A percentile compares a stretch with the other conserved stretches of the same genome.
phyloP scores from a whole-genome alignment of 257 asterid genomes.

The Dorcoceras hygrometricum region DNA sequence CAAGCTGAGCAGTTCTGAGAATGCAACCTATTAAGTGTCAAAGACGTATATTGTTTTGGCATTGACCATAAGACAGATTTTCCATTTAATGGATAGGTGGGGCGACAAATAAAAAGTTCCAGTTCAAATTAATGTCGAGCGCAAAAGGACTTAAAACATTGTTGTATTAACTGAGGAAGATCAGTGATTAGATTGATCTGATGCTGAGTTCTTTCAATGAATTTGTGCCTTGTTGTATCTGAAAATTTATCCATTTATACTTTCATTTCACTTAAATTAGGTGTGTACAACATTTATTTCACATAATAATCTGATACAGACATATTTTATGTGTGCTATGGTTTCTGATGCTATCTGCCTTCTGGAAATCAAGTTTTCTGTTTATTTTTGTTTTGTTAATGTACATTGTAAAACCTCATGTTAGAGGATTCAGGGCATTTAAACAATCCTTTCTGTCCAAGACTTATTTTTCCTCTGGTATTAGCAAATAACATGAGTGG shows the following conservation, averaged over 20 bases:
- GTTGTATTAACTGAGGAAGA: neutral
- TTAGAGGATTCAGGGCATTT: neutral
- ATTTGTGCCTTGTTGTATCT: too few relatives aligned
- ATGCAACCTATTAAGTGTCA: neutral
- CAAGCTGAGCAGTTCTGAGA: slow-evolving; percentile 13
- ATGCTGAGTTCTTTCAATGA: too few relatives aligned
- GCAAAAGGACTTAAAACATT: neutral
- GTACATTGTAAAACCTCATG: too few relatives aligned
- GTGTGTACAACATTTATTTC: too few relatives aligned
- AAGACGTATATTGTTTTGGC: neutral
- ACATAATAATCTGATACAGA: too few relatives aligned
- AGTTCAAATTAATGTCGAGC: neutral
- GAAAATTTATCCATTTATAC: too few relatives aligned
- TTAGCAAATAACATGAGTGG: neutral
- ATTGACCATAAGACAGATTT: slow-evolving; percentile 3
- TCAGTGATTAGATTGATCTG: neutral
- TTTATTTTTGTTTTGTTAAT: too few relatives aligned
- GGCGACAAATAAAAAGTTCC: too few relatives aligned
- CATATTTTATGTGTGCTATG: too few relatives aligned
- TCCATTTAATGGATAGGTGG: neutral
- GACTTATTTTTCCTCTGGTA: neutral
- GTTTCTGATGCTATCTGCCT: too few relatives aligned
- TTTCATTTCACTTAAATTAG: too few relatives aligned
- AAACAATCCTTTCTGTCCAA: neutral
- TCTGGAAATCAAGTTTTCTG: too few relatives aligned